Base-by-base conservation (phyloP, 2,329 filamentous ascomycete genomes). In the Fusarium sp. region DNA sequence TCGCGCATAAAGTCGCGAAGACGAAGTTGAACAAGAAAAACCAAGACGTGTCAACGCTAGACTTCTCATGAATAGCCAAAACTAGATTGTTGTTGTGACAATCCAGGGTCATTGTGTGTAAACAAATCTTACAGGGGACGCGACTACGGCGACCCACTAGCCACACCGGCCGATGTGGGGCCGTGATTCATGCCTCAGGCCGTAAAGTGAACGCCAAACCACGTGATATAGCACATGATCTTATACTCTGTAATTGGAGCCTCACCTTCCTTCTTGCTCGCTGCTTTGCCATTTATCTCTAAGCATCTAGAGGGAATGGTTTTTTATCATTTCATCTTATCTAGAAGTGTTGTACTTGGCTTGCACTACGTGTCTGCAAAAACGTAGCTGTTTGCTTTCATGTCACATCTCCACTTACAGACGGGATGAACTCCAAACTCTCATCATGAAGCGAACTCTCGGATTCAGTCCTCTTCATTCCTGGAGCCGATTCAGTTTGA, bases 111-210 rank as follows among this genome's bases (percentile, higher is more conserved):
- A 60, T 11, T 46, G 57, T 63, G 62, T 69, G 77, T 77, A 77
- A 77, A 78, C 77, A 78, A 77, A 76, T 72, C 63, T 65, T 66
- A 67, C 55, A 53, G 52, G 65, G 49, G 70, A 75, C 74, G 75
- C 75, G 74, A 66, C 67, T 58, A 48, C 51, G 51, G 58, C 48
- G 45, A 27, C 44, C 53, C 57, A 57, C 59, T 57, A 27, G 45
- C 45, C 18, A 29, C 25, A 30, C 46, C 24, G 41, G 42, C 24
- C 56, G 30, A 16, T 25, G 66, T 75, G 71, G 74, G 75, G 65
- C 57, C 64, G 59, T 57, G 59, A 53, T 25, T 69, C 27, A 32
- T 66, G 75, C 72, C 75, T 77, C n/a, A 75, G 74, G 73, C 54
- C 20, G 3, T 2, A 6, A 7, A 2, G 0, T 3, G 13, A 66